Conservation (phyloP, 441 rosid species). For the Euphorbia schlechtendalii region DNA sequence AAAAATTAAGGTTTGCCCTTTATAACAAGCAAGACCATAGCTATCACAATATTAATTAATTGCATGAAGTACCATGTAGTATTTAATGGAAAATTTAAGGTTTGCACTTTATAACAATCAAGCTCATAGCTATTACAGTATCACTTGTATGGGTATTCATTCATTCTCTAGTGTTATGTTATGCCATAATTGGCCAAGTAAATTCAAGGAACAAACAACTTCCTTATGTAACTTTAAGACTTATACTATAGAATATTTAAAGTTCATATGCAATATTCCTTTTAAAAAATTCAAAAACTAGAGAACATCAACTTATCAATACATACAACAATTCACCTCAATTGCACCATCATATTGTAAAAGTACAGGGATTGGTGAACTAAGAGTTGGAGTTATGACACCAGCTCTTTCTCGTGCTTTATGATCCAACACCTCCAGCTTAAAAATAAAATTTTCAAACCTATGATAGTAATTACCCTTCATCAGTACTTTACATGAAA, state of each 20-base stretch:
- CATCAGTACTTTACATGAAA: slow-evolving; percentile 2
- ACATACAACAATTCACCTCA: slow-evolving; percentile 56
- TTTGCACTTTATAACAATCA: too few species aligned
- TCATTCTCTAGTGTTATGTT: background rate
- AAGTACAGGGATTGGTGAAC: slow-evolving; percentile 74
- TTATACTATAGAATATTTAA: background rate
- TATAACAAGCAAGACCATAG: too few species aligned
- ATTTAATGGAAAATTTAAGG: too few species aligned
- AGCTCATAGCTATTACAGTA: too few species aligned
- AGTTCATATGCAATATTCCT: too few species aligned
- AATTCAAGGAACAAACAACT: background rate
- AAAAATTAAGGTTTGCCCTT: too few species aligned
- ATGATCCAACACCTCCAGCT: slow-evolving; percentile 94
- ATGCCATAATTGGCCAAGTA: background rate
- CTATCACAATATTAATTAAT: too few species aligned
- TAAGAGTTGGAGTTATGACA: slow-evolving; percentile 72
- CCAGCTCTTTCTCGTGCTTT: slow-evolving; percentile 97
- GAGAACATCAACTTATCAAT: background rate
- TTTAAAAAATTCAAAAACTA: background rate
- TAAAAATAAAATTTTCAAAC: slow-evolving; percentile 73
- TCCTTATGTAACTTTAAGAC: background rate
- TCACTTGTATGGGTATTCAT: background rate
- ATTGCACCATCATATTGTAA: slow-evolving; percentile 71
- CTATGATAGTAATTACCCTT: slow-evolving; percentile 30
- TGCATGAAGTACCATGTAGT: too few species aligned